Conservation (phyloP, 2,329 filamentous ascomycete species). For the Monilinia fructicola region DNA sequence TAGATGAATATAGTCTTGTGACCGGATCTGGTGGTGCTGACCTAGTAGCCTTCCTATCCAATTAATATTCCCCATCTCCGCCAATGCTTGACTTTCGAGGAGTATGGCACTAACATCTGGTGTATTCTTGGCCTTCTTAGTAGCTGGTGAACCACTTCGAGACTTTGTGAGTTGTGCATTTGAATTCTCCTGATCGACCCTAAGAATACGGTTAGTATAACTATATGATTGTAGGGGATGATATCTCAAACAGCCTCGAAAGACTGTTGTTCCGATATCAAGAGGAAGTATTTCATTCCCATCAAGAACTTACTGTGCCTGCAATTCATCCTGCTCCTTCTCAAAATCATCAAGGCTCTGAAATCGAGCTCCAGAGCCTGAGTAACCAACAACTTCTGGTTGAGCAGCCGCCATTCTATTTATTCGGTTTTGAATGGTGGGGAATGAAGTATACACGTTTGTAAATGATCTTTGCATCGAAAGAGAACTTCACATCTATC, state of each 20-base stretch:
- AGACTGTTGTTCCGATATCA: not conserved
- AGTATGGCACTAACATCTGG: conserved; percentile 24
- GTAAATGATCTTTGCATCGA: not conserved
- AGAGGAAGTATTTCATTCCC: not conserved
- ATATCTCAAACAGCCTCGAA: not conserved
- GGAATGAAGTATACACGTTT: conserved; percentile 1
- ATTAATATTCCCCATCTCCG: conserved; percentile 35
- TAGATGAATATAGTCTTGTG: not conserved
- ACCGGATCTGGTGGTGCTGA: conserved; percentile 20
- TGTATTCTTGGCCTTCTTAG: conserved; percentile 27
- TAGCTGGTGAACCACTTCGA: not conserved
- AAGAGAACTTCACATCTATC: not conserved
- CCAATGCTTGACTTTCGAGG: conserved; percentile 28
- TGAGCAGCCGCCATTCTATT: not conserved
- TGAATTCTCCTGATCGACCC: not conserved
- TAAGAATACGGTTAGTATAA: not conserved
- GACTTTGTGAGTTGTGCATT: not conserved
- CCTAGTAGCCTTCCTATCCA: conserved; percentile 39
- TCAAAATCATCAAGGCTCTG: conserved; percentile 17
- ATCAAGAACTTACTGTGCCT: conserved; percentile 14
- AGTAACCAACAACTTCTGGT: not conserved
- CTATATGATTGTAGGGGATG: too few species aligned
- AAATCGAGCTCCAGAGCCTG: not conserved
- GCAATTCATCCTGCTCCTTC: conserved; percentile 11
- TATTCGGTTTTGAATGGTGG: not conserved